phyloP scores from a whole-genome alignment of 257 asterid species.

The Leonotis leonurus region DNA sequence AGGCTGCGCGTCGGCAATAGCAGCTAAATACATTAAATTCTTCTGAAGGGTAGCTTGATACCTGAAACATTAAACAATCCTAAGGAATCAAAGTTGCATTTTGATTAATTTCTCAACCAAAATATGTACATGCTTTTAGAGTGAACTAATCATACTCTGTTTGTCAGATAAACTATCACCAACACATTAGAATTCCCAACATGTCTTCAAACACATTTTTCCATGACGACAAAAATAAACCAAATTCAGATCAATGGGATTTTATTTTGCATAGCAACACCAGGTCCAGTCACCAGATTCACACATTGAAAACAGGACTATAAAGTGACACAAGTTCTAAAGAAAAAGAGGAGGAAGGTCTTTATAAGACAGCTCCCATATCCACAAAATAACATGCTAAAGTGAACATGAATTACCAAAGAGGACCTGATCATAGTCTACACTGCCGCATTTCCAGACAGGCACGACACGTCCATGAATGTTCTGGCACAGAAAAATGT shows the following conservation, averaged over 20 bases:
- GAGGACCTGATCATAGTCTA: neutral
- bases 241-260: neutral
- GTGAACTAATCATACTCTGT: neutral
- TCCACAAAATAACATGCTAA: neutral
- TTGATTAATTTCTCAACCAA: neutral
- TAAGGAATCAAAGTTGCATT: neutral
- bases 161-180: neutral
- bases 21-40: slow-evolving; percentile 83
- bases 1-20: slow-evolving; percentile 93
- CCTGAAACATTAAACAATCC: slow-evolving; percentile 28
- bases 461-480: neutral
- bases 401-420: neutral
- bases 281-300: neutral
- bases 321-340: neutral
- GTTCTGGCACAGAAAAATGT: neutral
- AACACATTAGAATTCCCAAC: neutral
- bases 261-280: neutral
- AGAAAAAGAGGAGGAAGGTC: neutral
- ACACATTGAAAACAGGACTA: neutral
- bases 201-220: neutral
- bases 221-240: neutral
- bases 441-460: neutral
- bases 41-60: slow-evolving; percentile 79
- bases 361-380: neutral
- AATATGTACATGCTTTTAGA: neutral